These are phyloP conservation scores for Whalleya microplaca DNA, from an alignment of 2,329 filamentous ascomycete species.

Conservation along the genomic window DNA sequence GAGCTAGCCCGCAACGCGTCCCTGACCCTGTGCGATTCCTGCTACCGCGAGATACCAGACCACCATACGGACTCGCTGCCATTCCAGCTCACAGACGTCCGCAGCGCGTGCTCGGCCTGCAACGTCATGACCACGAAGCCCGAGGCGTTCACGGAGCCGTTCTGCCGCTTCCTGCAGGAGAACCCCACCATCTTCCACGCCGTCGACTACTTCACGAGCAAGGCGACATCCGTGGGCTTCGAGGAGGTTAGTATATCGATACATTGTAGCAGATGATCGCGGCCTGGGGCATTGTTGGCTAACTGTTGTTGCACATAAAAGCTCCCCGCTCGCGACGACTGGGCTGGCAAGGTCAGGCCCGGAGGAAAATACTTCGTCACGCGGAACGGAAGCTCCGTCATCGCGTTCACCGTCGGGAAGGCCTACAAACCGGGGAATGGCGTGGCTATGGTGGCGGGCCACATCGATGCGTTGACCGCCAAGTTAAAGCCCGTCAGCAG, in stretches of 20 bases:
- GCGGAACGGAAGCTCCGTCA: slow-evolving; percentile 82
- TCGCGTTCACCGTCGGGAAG: slow-evolving; percentile 82
- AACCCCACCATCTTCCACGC: slow-evolving; percentile 96
- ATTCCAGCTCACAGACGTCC: slow-evolving; percentile 21
- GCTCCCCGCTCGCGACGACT: slow-evolving; percentile 79
- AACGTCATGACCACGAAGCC: slow-evolving; percentile 43
- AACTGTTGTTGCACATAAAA: slow-evolving; percentile 40
- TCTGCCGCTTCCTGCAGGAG: slow-evolving; percentile 82
- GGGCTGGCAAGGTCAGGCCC: slow-evolving; percentile 70
- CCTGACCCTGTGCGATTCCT: slow-evolving; percentile 31
- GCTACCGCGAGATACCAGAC: slow-evolving; percentile 32
- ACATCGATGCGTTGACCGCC: slow-evolving; percentile 90
- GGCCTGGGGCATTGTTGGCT: too few species aligned
- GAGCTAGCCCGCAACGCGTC: slow-evolving; percentile 20
- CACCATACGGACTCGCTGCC: slow-evolving; percentile 33
- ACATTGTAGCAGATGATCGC: too few species aligned
- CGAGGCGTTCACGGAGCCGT: slow-evolving; percentile 78
- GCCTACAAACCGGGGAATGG: slow-evolving; percentile 85
- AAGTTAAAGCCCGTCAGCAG: slow-evolving; percentile 89
- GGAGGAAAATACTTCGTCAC: slow-evolving; percentile 90
- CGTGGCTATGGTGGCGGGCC: slow-evolving; percentile 84
- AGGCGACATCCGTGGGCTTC: slow-evolving; percentile 75
- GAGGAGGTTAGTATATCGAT: slow-evolving; percentile 59
- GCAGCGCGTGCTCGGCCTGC: slow-evolving; percentile 28
- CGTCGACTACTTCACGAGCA: slow-evolving; percentile 75